Evolutionary conservation across 345 rosid species (phyloP).

Genomic region (Salix viminalis): DNA sequence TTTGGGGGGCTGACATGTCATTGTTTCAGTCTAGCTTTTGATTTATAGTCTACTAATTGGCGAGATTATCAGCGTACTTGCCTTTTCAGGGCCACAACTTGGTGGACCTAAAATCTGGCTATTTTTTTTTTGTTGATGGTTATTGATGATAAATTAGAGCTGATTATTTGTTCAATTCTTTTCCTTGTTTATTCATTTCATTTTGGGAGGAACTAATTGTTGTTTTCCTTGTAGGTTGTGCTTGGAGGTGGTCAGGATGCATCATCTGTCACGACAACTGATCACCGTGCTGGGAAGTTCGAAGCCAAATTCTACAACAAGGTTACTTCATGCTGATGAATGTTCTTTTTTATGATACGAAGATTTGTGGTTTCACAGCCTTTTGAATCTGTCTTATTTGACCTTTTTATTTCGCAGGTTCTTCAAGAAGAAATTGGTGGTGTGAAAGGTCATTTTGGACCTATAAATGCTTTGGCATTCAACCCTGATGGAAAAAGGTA

Average conservation of each 20-base stretch:
- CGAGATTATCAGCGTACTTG: background rate
- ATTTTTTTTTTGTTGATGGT: too few relatives aligned
- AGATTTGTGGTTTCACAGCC: background rate
- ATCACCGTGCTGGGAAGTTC: conserved; percentile 96
- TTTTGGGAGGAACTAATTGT: background rate
- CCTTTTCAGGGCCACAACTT: background rate
- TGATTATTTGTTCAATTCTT: background rate
- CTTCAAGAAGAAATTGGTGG: conserved; percentile 92
- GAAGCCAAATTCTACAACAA: conserved; percentile 92
- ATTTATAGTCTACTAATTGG: background rate
- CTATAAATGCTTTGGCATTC: conserved; percentile 92
- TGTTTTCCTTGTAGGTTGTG: conserved; percentile 55
- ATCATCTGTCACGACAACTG: conserved; percentile 91
- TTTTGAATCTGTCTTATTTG: background rate
- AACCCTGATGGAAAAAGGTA: conserved; percentile 96
- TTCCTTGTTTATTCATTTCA: background rate
- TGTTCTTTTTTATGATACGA: background rate
- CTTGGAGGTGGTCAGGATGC: conserved; percentile 99
- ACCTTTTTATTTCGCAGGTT: conserved; percentile 35
- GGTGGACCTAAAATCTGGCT: background rate
- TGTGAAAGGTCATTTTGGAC: conserved; percentile 97
- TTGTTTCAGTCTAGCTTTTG: background rate
- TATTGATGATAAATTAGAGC: background rate
- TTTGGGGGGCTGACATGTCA: background rate
- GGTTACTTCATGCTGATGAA: conserved; percentile 27